These are phyloP conservation scores for Canavalia ensiformis DNA, from an alignment of 306 rosid species.

Conservation along the genomic window DNA sequence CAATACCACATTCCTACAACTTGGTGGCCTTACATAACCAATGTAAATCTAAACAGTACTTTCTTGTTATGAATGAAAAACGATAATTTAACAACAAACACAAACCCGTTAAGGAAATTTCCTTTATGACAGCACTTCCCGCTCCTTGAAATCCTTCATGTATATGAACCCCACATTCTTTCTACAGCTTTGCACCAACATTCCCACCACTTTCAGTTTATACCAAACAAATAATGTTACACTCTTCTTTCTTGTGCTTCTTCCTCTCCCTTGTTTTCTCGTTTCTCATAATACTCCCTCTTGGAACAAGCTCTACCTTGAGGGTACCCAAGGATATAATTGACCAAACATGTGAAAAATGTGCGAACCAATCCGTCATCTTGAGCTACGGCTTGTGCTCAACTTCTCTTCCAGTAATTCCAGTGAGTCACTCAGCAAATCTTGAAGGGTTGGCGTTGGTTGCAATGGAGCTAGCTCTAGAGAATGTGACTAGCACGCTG, in stretches of 20 bases:
- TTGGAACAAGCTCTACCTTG: constrained; percentile 12
- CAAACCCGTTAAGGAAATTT: constrained; percentile 42
- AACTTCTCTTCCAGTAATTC: constrained; percentile 53
- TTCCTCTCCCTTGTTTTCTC: neutral
- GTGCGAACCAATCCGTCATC: constrained; percentile 54
- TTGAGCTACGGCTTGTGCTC: constrained; percentile 54
- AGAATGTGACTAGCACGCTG: constrained; percentile 53
- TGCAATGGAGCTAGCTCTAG: constrained; percentile 70
- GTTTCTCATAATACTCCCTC: constrained; percentile 34
- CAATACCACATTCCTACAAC: neutral
- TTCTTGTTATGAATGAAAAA: neutral
- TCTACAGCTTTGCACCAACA: constrained; percentile 9
- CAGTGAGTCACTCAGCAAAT: constrained; percentile 58
- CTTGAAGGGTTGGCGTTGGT: constrained; percentile 64
- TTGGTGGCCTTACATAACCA: neutral
- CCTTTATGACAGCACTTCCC: constrained; percentile 19
- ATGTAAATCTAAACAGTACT: constrained; percentile 21
- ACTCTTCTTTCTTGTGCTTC: neutral
- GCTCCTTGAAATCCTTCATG: neutral
- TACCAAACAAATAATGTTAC: constrained; percentile 34
- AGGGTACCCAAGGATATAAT: constrained; percentile 46
- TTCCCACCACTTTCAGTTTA: neutral
- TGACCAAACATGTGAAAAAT: constrained; percentile 59
- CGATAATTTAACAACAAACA: constrained; percentile 7
- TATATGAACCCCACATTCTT: constrained; percentile 25